These are phyloP conservation scores for Elymus sibiricus DNA, from an alignment of 176 grass and related monocot species.

Conservation along the genomic window DNA sequence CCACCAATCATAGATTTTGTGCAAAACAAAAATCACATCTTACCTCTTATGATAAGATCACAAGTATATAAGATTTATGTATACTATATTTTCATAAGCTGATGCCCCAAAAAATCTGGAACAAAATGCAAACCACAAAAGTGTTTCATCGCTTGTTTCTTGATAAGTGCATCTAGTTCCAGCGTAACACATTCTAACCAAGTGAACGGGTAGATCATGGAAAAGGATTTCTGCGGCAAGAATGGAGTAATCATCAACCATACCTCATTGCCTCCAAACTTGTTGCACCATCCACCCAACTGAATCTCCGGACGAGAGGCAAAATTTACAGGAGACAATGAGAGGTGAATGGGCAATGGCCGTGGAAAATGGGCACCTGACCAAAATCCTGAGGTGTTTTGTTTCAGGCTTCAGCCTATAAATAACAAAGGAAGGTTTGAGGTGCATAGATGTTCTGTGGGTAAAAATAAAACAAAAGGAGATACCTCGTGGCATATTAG, in stretches of 20 bases:
- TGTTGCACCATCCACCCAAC: constrained; percentile 23
- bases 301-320: constrained; percentile 3
- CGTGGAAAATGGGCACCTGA: background rate
- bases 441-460: constrained; percentile 16
- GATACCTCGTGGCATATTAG: background rate
- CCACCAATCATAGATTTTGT: background rate
- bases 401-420: constrained; percentile 28
- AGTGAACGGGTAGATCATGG: background rate
- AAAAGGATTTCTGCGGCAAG: background rate
- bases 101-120: background rate
- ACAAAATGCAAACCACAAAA: background rate
- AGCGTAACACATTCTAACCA: background rate
- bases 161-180: background rate
- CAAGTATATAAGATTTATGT: background rate
- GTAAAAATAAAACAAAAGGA: background rate
- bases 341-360: constrained; percentile 18
- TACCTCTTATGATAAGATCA: background rate
- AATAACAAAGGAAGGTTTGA: constrained; percentile 41
- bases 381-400: background rate
- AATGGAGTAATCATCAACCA: background rate
- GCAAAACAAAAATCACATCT: background rate
- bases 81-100: background rate
- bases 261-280: constrained; percentile 11
- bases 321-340: background rate
- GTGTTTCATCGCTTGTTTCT: background rate